Evolutionary conservation across 768 basidiomycete genomes (phyloP).

Genomic region (Termitomyces sp.): DNA sequence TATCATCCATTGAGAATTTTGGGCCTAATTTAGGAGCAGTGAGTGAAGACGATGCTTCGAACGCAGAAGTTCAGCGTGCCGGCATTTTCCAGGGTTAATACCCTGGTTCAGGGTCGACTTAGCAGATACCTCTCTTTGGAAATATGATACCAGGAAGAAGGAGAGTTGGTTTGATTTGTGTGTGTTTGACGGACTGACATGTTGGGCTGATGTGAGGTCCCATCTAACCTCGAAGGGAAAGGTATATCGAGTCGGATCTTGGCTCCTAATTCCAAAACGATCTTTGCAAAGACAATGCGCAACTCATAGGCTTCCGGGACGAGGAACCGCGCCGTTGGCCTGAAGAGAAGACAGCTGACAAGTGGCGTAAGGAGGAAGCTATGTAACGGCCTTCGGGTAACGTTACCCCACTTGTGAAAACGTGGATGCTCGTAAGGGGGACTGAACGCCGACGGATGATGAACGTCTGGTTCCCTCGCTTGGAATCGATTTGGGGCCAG

Average conservation of each 20-base stretch:
- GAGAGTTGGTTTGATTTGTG: constrained; percentile 13
- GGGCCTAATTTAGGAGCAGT: background rate
- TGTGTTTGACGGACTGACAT: constrained; percentile 13
- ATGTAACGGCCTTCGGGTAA: constrained; percentile 36
- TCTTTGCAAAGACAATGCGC: background rate
- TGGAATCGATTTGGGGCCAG: constrained; percentile 33
- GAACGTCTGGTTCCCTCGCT: constrained; percentile 22
- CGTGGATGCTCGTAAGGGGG: constrained; percentile 28
- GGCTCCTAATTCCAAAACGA: constrained; percentile 11
- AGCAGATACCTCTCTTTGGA: constrained; percentile 6
- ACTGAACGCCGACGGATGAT: constrained; percentile 34
- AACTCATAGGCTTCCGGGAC: constrained; percentile 10
- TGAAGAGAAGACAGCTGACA: constrained; percentile 33
- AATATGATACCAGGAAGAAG: constrained; percentile 7
- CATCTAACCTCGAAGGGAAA: constrained; percentile 11
- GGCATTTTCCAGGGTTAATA: constrained; percentile 11
- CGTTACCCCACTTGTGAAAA: constrained; percentile 29
- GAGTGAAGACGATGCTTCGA: background rate
- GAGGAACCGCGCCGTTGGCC: constrained; percentile 18
- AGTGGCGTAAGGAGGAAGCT: constrained; percentile 40
- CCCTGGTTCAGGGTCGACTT: constrained; percentile 6
- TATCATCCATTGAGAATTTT: background rate
- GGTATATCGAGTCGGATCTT: constrained; percentile 14
- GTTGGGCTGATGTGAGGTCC: constrained; percentile 8
- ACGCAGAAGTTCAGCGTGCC: constrained; percentile 1